Base-by-base conservation (phyloP, 345 rosid genomes). In the Anacardium occidentale region DNA sequence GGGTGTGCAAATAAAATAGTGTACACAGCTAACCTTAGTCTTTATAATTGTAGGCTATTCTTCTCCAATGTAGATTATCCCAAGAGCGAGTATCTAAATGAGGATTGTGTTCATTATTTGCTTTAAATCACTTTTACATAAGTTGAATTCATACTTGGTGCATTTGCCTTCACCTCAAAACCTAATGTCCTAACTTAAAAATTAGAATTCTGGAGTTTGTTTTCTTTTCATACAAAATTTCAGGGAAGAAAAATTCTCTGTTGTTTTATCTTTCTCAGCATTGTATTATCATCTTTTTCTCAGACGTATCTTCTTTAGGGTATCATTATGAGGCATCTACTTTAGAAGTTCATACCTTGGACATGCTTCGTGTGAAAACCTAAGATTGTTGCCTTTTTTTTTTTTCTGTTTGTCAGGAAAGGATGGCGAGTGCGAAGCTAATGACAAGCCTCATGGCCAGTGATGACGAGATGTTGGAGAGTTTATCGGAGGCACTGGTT, bases 381-480 rank as follows among this genome's bases (percentile, higher is more conserved):
- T 29, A 29, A 29, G 32, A 29, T 29, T 29, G 32, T 29, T 29
- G 3, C 32, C 3, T 29, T 3, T 29, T 29, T 29, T 1, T 42
- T 11, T 40, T 44, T 45, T 25, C 52, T 70, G 34, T 68, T 57
- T 73, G 73, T 74, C 85, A 94, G 98, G 97, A 94, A 84, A 90
- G 82, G 80, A 77, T 94, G 79, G 93, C 87, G 18, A 86, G 90
- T 68, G 94, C 93, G 21, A 94, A 91, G 85, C 91, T 94, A 59
- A 80, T 88, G 85, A 85, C 94, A 62, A 85, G 94, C 56, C 92
- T 94, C 61, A 86, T 94, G 94, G 96, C 85, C 21, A 79, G 96
- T 76, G 98, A 91, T 84, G 97, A 91, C 57, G 76, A 55, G 37
- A 82, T 90, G 48, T 60, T 89, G 79, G 88, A 77, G 80, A 86